phyloP scores from a whole-genome alignment of 305 asterid genomes.

The Fraxinus platypoda region DNA sequence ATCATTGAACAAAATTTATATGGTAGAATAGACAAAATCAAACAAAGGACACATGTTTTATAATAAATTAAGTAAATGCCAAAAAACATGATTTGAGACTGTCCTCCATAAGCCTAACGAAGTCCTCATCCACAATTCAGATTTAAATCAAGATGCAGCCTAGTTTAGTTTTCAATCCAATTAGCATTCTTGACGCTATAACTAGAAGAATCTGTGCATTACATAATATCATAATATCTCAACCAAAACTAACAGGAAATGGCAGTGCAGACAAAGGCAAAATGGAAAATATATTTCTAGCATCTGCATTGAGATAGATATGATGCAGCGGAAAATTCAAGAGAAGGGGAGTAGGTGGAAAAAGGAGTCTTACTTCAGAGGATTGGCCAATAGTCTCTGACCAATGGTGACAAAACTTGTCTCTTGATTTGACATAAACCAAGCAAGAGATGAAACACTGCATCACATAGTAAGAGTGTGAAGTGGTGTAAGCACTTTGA shows the following conservation, averaged over 20 bases:
- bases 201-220: neutral
- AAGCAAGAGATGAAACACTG: conserved; percentile 99
- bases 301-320: conserved; percentile 1
- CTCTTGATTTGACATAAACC: conserved; percentile 99
- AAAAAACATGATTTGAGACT: neutral
- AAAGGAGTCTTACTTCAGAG: conserved; percentile 70
- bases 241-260: neutral
- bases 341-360: conserved; percentile 10
- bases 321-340: neutral
- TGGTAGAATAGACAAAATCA: neutral
- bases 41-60: neutral
- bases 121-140: neutral
- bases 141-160: neutral
- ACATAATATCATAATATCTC: neutral
- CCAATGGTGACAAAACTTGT: conserved; percentile 97
- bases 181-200: neutral
- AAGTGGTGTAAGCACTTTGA: conserved; percentile 1
- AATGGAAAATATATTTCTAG: neutral
- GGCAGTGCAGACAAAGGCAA: neutral
- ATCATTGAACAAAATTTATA: neutral
- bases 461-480: conserved; percentile 36
- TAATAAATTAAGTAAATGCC: neutral
- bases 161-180: neutral
- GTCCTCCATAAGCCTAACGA: neutral
- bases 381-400: conserved; percentile 92